phyloP scores from a whole-genome alignment of 805 yeast genomes.

The Sporopachydermia lactativora region DNA sequence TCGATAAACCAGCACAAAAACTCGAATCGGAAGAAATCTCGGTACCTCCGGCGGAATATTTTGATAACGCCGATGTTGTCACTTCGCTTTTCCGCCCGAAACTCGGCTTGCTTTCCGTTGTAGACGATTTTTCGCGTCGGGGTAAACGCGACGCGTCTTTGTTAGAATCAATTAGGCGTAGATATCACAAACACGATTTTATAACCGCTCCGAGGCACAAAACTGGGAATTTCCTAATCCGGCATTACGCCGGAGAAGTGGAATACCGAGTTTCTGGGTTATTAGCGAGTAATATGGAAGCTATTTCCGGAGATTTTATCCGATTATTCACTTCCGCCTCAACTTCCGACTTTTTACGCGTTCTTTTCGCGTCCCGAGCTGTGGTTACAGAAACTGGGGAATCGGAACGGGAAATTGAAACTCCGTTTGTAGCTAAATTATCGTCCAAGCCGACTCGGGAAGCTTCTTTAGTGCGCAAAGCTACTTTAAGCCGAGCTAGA shows the following conservation, averaged over 20 bases:
- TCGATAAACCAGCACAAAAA: constrained; percentile 22
- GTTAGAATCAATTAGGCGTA: constrained; percentile 16
- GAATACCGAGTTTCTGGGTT: constrained; percentile 37
- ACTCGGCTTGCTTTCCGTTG: constrained; percentile 21
- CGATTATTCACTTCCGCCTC: constrained; percentile 23
- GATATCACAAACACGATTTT: constrained; percentile 18
- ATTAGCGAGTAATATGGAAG: constrained; percentile 38
- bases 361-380: constrained; percentile 20
- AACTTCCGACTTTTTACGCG: constrained; percentile 21
- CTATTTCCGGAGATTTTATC: constrained; percentile 27
- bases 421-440: constrained; percentile 19
- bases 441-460: constrained; percentile 25
- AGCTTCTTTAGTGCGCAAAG: constrained; percentile 19
- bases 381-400: constrained; percentile 15
- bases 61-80: constrained; percentile 42
- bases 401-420: no score
- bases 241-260: constrained; percentile 46
- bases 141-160: constrained; percentile 20
- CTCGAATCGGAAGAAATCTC: constrained; percentile 27
- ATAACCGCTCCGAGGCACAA: constrained; percentile 15
- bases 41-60: constrained; percentile 40
- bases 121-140: constrained; percentile 23
- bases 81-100: constrained; percentile 32
- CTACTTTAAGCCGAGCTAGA: constrained; percentile 7
- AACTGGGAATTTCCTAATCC: constrained; percentile 32